Conservation (phyloP, 257 asterid genomes). For the Nicotiana knightiana region DNA sequence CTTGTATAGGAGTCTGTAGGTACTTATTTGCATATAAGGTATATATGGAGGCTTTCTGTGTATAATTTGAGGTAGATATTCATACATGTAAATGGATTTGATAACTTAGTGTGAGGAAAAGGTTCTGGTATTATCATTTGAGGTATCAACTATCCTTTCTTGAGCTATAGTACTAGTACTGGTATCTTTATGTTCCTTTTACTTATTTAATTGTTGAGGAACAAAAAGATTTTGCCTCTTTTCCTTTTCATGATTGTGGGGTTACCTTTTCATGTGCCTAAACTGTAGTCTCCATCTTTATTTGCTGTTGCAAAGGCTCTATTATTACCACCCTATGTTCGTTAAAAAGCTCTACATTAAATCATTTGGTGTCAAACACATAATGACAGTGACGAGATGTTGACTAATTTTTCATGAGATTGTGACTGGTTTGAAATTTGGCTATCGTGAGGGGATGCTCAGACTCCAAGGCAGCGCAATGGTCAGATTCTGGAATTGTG, state of each 20-base stretch:
- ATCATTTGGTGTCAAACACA: neutral
- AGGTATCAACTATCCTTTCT: neutral
- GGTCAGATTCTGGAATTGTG: neutral
- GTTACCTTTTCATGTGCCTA: neutral
- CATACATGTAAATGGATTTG: neutral
- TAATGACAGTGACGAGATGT: neutral
- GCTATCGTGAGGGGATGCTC: neutral
- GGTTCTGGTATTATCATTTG: conserved; percentile 2
- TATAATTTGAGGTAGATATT: neutral
- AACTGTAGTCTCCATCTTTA: neutral
- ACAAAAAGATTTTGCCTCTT: conserved; percentile 4
- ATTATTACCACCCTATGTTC: neutral
- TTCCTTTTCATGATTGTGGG: neutral
- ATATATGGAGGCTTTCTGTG: neutral
- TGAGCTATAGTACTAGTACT: neutral
- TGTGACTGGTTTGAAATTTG: neutral
- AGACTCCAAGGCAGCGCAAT: neutral
- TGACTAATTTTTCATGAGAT: neutral
- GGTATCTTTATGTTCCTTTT: neutral
- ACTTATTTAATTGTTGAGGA: conserved; percentile 7
- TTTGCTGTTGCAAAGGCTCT: neutral
- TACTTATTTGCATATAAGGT: neutral
- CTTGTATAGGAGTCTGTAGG: neutral
- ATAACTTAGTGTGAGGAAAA: neutral
- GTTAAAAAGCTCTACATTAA: neutral